These are phyloP conservation scores for Fusarium acutatum DNA, from an alignment of 2,329 filamentous ascomycete species.

Conservation along the genomic window DNA sequence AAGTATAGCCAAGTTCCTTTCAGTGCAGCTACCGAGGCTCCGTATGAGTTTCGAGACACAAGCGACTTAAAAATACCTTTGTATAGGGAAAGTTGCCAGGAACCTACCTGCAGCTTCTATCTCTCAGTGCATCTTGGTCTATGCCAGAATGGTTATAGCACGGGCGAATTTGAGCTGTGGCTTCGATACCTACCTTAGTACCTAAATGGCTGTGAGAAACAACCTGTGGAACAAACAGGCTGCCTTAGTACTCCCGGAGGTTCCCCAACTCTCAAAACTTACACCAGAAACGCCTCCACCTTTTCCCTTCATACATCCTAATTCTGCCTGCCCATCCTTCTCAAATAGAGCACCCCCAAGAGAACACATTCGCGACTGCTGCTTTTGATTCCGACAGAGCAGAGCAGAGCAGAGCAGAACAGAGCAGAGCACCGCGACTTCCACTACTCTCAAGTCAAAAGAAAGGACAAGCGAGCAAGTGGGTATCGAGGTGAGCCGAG, in stretches of 20 bases:
- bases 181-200: neutral
- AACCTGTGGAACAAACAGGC: neutral
- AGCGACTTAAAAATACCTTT: neutral
- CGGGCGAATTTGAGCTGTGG: slow-evolving; percentile 5
- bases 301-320: neutral
- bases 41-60: neutral
- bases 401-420: slow-evolving; percentile 12
- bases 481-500: slow-evolving; percentile 45
- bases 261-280: slow-evolving; percentile 32
- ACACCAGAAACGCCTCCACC: slow-evolving; percentile 20
- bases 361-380: slow-evolving; percentile 21
- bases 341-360: slow-evolving; percentile 19
- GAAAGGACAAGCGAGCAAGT: slow-evolving; percentile 34
- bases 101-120: slow-evolving; percentile 11
- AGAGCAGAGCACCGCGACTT: slow-evolving; percentile 13
- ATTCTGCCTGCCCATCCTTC: slow-evolving; percentile 13
- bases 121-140: neutral
- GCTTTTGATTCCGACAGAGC: slow-evolving; percentile 3
- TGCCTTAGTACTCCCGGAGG: slow-evolving; percentile 12
- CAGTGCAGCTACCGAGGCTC: neutral
- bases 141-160: slow-evolving; percentile 13
- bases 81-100: slow-evolving; percentile 4
- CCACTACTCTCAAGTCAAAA: slow-evolving; percentile 19
- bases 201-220: neutral
- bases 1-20: slow-evolving; percentile 2